These are phyloP conservation scores for Staphylotrichum longicolle DNA, from an alignment of 495 filamentous ascomycete species.

Conservation along the genomic window DNA sequence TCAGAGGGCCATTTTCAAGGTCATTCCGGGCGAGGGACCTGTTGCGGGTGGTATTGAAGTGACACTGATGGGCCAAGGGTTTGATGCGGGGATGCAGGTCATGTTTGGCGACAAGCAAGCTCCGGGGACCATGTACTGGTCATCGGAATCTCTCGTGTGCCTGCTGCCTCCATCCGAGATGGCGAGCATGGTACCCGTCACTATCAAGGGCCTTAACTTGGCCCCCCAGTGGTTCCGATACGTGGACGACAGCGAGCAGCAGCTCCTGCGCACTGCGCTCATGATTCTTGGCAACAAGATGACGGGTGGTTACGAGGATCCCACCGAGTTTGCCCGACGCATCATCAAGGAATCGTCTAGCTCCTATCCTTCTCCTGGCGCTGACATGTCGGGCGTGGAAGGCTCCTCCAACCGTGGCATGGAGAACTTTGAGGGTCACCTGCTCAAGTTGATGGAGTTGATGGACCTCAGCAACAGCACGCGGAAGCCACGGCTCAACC, in stretches of 20 bases:
- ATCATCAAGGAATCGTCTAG: constrained; percentile 43
- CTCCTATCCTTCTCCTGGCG: constrained; percentile 25
- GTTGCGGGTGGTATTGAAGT: constrained; percentile 82
- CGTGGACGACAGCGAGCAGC: constrained; percentile 72
- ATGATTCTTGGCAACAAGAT: constrained; percentile 57
- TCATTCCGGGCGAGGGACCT: constrained; percentile 80
- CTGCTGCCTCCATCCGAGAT: constrained; percentile 70
- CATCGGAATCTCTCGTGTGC: constrained; percentile 78
- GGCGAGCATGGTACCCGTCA: constrained; percentile 71
- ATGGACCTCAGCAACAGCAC: constrained; percentile 76
- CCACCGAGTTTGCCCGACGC: constrained; percentile 50
- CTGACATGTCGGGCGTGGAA: constrained; percentile 18
- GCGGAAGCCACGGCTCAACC: constrained; percentile 61
- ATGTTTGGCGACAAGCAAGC: constrained; percentile 80
- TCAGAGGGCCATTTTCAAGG: constrained; percentile 45
- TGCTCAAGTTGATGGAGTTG: constrained; percentile 71
- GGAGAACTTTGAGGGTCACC: constrained; percentile 58
- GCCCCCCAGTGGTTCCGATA: constrained; percentile 65
- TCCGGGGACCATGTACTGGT: constrained; percentile 79
- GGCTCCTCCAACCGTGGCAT: constrained; percentile 16
- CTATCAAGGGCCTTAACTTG: constrained; percentile 56
- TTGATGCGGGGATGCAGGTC: constrained; percentile 76
- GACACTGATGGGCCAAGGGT: constrained; percentile 74
- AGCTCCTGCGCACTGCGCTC: constrained; percentile 62
- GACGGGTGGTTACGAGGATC: constrained; percentile 51